A percentile compares a stretch with the other conserved stretches of the same genome.
These are phyloP conservation scores for Asterionellopsis glacialis DNA, from an alignment of 108 stramenopile species.

Conservation along the genomic window DNA sequence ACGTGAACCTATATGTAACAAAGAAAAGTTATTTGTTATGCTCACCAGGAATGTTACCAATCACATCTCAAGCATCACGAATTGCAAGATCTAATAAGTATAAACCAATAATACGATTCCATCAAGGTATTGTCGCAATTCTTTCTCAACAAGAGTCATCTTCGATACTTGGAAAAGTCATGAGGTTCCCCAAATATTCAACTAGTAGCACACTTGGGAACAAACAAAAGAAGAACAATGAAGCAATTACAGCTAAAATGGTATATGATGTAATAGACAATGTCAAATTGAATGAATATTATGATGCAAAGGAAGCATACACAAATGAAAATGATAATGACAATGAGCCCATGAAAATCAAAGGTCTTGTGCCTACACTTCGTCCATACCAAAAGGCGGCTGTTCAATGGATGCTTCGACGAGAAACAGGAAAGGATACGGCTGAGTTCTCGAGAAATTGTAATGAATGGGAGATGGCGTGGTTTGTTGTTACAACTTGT, in stretches of 20 bases:
- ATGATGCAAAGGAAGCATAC: too few species aligned
- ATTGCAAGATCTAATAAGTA: too few species aligned
- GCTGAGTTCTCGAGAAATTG: neutral
- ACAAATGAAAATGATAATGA: neutral
- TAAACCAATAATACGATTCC: too few species aligned
- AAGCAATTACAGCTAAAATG: constrained; percentile 31
- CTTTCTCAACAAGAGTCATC: too few species aligned
- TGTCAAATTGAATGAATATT: constrained; percentile 12
- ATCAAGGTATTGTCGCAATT: too few species aligned
- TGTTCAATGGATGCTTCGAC: constrained; percentile 70
- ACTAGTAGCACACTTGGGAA: neutral
- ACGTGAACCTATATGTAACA: too few species aligned
- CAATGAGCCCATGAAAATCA: constrained; percentile 13
- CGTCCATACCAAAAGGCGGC: constrained; percentile 65
- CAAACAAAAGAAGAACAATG: constrained; percentile 4
- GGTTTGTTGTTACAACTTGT: constrained; percentile 29
- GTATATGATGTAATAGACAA: constrained; percentile 52
- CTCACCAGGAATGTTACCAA: too few species aligned
- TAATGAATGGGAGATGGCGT: constrained; percentile 52
- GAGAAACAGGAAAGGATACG: constrained; percentile 26
- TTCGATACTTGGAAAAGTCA: too few species aligned
- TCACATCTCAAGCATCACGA: too few species aligned
- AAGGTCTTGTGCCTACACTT: constrained; percentile 53
- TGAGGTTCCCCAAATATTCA: too few species aligned
- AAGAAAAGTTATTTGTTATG: too few species aligned